A percentile compares a stretch with the other conserved stretches of the same genome.
These are phyloP conservation scores for Debaryomyces tyrocola DNA, from an alignment of 805 yeast species.

Conservation along the genomic window DNA sequence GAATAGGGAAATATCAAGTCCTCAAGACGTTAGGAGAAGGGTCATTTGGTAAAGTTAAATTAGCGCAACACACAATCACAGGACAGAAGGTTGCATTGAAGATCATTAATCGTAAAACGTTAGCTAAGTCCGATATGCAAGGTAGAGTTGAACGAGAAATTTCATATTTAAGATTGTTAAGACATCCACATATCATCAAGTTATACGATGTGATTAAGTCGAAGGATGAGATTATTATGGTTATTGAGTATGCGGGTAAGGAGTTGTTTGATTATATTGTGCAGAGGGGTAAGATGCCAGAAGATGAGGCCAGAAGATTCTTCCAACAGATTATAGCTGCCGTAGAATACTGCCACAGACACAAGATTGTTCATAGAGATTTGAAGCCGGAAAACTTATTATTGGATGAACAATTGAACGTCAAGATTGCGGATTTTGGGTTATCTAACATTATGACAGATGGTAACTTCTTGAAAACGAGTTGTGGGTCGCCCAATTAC, in stretches of 20 bases:
- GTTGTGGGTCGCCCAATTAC: slow-evolving; percentile 95
- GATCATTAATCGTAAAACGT: slow-evolving; percentile 86
- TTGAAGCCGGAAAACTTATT: slow-evolving; percentile 92
- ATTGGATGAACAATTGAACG: slow-evolving; percentile 85
- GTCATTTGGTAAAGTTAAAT: slow-evolving; percentile 92
- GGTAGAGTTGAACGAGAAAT: slow-evolving; percentile 95
- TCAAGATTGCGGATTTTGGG: slow-evolving; percentile 95
- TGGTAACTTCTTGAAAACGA: slow-evolving; percentile 90
- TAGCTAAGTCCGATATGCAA: slow-evolving; percentile 95
- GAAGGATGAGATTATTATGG: slow-evolving; percentile 95
- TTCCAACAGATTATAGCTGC: slow-evolving; percentile 97
- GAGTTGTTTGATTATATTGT: slow-evolving; percentile 95
- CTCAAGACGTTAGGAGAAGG: slow-evolving; percentile 95
- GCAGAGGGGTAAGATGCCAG: slow-evolving; percentile 90
- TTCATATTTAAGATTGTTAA: slow-evolving; percentile 77
- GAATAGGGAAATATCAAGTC: slow-evolving; percentile 91
- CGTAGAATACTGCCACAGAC: slow-evolving; percentile 93
- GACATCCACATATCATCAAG: slow-evolving; percentile 96
- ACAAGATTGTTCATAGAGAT: slow-evolving; percentile 95
- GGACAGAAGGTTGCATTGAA: slow-evolving; percentile 92
- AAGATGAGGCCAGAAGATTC: slow-evolving; percentile 86
- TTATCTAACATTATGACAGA: slow-evolving; percentile 95
- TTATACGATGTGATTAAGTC: slow-evolving; percentile 93
- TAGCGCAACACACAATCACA: slow-evolving; percentile 86
- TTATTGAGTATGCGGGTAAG: slow-evolving; percentile 94